Evolutionary conservation across 495 filamentous ascomycete genomes (phyloP), one percentile per base, ranked within the genome.

Genomic region (Hypomontagnella submonticulosa): DNA sequence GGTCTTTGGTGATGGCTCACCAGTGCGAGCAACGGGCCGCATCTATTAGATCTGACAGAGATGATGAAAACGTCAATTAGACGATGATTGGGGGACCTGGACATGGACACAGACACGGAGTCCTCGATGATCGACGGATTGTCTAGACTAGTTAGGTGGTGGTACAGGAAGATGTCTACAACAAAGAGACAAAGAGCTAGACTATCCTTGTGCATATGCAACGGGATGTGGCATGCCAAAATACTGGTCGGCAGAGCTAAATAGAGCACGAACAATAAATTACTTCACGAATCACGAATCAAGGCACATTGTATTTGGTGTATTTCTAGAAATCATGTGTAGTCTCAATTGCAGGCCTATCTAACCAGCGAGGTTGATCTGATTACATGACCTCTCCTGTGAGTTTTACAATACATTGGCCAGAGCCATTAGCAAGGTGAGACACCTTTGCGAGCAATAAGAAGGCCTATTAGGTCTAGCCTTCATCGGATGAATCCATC

Each of bases 331-430:
- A 57, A 40, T 41, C 20, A 58, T 43, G 3, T 16, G 34, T 20
- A 38, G 23, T 12, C 40, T 58, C 30, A 38, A 49, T 43, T 53
- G 36, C 36, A 27, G 13, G 36, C n/a, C 11, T 57, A 32, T n/a
- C 46, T 4, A 51, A 23, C 38, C 27, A 11, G 23, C 3, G 1
- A 33, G 34, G 16, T 16, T 27, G 15, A 41, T 18, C 36, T n/a
- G 9, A 34, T 16, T 50, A 32, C 32, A 9, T 49, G 52, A 38
- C 30, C 57, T 49, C 61, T 40, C 2, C 32, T 23, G 32, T 40
- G 10, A 56, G 54, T 19, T 52, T 38, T 66, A 66, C 55, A 62
- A 33, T 3, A 61, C 9, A 47, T 41, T 44, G 37, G 38, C 16
- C 15, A 33, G 12, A 23, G 41, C 34, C 27, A 42, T 15, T 43